Base-by-base conservation (phyloP, 768 basidiomycete species). In the Sutorius australiensis region DNA sequence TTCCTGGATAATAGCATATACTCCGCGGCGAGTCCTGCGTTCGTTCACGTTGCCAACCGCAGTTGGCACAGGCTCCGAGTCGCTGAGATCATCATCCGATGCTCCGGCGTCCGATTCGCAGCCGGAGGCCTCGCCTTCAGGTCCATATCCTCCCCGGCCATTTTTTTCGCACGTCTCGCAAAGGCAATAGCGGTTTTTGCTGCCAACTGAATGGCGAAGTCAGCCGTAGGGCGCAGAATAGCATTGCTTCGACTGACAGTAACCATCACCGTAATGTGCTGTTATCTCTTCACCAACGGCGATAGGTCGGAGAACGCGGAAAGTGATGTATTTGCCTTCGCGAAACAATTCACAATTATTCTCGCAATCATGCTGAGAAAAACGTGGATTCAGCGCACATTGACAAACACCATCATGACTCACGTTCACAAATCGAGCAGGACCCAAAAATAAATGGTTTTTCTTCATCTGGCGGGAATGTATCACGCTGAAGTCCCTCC, bases 381-480 rank as follows among this genome's bases (percentile, higher is more conserved):
- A 45, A 32, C 44, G 30, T 30, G 38, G 19, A 46, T 40, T 44
- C 19, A 54, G 52, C 19, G 21, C 16, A 31, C 37, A 30, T 13
- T 46, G 39, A 45, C 42, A 30, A 6, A 51, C 28, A 41, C 24
- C 13, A 41, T 19, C 33, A 58, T 48, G 37, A 73, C 88, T 79
- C 71, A 92, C 91, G 67, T 93, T 93, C 56, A 93, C 91, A 73
- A 93, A 93, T 65, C 91, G 86, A 72, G 91, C 92, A 46, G 91
- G 92, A 10, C 91, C 91, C 67, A 93, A 75, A 75, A 93, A 92
- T 64, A 93, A 76, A 73, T 92, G 89, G 63, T 91, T 93, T 72
- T 89, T 90, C 77, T 92, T 92, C 80, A 90, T 86, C 69, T 89
- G 88, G 64, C 87, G 89, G 32, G 89, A 92, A 70, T 92, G 90